phyloP scores from a whole-genome alignment of 768 basidiomycete genomes.

The Agrocybe praecox region DNA sequence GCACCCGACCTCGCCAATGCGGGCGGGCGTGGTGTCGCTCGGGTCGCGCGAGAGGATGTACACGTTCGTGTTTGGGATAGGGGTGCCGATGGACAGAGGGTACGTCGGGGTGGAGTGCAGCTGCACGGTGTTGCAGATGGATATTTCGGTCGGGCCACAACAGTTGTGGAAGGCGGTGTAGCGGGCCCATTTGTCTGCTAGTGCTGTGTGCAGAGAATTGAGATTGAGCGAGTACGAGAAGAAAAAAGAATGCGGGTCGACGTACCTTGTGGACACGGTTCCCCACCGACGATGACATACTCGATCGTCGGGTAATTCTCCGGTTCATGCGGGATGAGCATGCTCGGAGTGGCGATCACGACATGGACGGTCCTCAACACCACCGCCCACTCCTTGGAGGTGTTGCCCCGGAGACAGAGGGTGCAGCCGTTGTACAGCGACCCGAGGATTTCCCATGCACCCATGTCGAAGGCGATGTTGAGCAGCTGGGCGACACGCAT shows the following conservation, averaged over 20 bases:
- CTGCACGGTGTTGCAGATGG: slow-evolving; percentile 57
- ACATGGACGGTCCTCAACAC: slow-evolving; percentile 54
- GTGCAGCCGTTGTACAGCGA: slow-evolving; percentile 54
- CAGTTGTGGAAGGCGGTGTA: slow-evolving; percentile 47
- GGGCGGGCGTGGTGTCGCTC: slow-evolving; percentile 4
- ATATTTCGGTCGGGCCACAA: slow-evolving; percentile 59
- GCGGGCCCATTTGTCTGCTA: slow-evolving; percentile 46
- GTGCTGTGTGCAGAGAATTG: slow-evolving; percentile 18
- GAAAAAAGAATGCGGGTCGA: neutral
- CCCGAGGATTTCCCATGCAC: slow-evolving; percentile 53
- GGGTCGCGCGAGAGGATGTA: slow-evolving; percentile 27
- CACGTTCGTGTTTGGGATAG: slow-evolving; percentile 52
- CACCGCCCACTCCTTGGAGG: slow-evolving; percentile 48
- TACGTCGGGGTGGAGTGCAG: slow-evolving; percentile 36
- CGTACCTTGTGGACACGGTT: slow-evolving; percentile 52
- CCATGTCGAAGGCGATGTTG: slow-evolving; percentile 51
- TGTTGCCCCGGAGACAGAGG: slow-evolving; percentile 53
- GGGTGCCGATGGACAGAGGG: slow-evolving; percentile 47
- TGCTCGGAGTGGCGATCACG: slow-evolving; percentile 56
- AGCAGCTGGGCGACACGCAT: slow-evolving; percentile 47
- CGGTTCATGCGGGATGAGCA: slow-evolving; percentile 51
- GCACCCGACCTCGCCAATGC: slow-evolving; percentile 22
- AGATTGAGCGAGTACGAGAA: neutral
- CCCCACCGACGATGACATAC: slow-evolving; percentile 52
- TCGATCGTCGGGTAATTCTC: slow-evolving; percentile 52